phyloP scores from a whole-genome alignment of 768 basidiomycete genomes.

The Boletales sp. region DNA sequence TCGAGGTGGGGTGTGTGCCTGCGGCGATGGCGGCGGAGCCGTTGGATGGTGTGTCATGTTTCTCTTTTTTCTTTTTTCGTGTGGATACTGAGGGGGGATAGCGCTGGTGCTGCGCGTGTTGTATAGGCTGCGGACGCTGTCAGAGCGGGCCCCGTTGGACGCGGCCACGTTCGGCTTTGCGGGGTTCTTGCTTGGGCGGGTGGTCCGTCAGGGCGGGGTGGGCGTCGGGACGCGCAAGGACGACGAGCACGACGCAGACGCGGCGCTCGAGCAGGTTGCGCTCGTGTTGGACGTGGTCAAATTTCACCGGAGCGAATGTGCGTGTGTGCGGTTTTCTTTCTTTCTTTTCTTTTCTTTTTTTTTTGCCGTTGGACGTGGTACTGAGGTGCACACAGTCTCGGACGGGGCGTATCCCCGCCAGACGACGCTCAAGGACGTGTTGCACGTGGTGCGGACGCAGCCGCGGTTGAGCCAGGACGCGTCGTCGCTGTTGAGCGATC shows the following conservation, averaged over 20 bases:
- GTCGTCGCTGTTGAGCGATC: constrained; percentile 71
- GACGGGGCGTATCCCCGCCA: constrained; percentile 71
- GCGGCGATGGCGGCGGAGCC: constrained; percentile 71
- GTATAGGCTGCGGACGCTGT: constrained; percentile 75
- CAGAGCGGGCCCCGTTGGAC: constrained; percentile 81
- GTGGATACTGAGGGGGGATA: constrained; percentile 23
- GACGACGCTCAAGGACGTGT: constrained; percentile 61
- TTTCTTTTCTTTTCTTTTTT: too few relatives aligned
- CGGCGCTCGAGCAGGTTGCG: constrained; percentile 76
- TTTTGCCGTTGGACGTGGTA: constrained; percentile 9
- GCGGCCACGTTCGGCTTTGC: constrained; percentile 81
- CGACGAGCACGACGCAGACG: constrained; percentile 39
- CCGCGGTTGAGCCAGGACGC: constrained; percentile 82
- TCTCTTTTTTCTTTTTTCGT: background rate
- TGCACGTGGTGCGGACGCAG: constrained; percentile 72
- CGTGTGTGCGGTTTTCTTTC: constrained; percentile 7
- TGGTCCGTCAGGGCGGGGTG: constrained; percentile 69
- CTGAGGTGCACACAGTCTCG: constrained; percentile 45
- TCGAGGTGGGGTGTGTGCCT: constrained; percentile 63
- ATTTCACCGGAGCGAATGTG: constrained; percentile 33
- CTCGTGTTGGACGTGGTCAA: constrained; percentile 47
- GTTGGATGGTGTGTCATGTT: constrained; percentile 35
- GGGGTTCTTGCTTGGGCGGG: constrained; percentile 68
- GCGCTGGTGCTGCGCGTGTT: constrained; percentile 81
- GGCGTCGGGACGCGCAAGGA: constrained; percentile 24